Conservation (phyloP, 1,284 basidiomycete species). For the Cystobasidiaceae sp. region DNA sequence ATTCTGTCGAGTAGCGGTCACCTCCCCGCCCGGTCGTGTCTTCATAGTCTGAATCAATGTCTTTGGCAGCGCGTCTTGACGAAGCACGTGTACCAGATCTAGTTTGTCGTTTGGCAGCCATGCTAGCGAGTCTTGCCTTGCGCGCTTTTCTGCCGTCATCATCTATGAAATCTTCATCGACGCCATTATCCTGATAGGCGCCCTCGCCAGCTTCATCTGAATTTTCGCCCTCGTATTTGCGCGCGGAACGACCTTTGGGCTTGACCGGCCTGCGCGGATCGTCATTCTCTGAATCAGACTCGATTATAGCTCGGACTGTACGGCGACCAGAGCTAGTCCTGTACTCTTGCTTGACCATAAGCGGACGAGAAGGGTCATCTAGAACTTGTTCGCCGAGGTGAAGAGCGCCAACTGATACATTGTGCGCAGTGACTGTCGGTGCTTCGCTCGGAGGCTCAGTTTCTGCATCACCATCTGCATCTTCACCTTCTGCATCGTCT, state of each 20-base stretch:
- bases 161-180: not conserved
- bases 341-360: slow-evolving; percentile 1
- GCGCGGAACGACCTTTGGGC: not conserved
- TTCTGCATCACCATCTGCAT: slow-evolving; percentile 6
- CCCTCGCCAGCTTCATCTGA: not conserved
- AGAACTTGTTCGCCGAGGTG: not conserved
- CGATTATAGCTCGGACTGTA: not conserved
- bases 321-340: slow-evolving; percentile 16
- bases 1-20: slow-evolving; percentile 10
- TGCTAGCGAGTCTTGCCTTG: not conserved
- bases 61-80: not conserved
- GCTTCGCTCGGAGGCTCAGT: slow-evolving; percentile 7
- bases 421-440: slow-evolving; percentile 5
- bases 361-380: not conserved
- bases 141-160: not conserved
- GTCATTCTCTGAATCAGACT: slow-evolving; percentile 15
- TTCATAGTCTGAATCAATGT: slow-evolving; percentile 18
- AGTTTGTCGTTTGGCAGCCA: slow-evolving; percentile 8
- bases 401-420: not conserved
- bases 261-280: not conserved
- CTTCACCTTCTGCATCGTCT: slow-evolving; percentile 23
- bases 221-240: slow-evolving; percentile 16
- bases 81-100: not conserved
- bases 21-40: not conserved
- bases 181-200: not conserved